Evolutionary conservation across 2,329 filamentous ascomycete genomes (phyloP).

Genomic region (Aspergillus awamori): DNA sequence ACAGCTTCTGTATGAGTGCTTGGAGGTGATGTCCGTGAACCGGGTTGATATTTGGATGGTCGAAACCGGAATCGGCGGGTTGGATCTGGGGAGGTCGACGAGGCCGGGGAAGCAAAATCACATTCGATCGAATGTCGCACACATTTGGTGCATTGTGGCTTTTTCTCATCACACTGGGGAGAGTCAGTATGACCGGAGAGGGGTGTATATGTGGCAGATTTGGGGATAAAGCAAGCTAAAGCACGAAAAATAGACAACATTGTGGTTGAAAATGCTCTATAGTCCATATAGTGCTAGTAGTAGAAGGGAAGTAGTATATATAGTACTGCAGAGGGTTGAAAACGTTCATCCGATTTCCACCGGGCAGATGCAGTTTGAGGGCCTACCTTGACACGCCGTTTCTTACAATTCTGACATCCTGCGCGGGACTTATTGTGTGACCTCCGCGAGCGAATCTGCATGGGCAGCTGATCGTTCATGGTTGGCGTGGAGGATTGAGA

Average conservation of each 20-base stretch:
- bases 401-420: slow-evolving; percentile 40
- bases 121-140: slow-evolving; percentile 32
- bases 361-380: not conserved
- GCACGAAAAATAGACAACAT: slow-evolving; percentile 9
- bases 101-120: slow-evolving; percentile 22
- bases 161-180: slow-evolving; percentile 38
- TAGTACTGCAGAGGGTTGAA: too few species aligned
- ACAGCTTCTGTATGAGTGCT: slow-evolving; percentile 6
- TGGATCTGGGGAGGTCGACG: slow-evolving; percentile 7
- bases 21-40: not conserved
- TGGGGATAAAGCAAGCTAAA: not conserved
- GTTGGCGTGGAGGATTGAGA: not conserved
- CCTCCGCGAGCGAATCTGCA: slow-evolving; percentile 27
- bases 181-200: slow-evolving; percentile 9
- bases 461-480: slow-evolving; percentile 10
- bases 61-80: slow-evolving; percentile 22
- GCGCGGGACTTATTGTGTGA: slow-evolving; percentile 38
- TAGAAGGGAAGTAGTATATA: too few species aligned
- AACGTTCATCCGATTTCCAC: too few species aligned
- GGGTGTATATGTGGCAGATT: not conserved
- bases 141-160: slow-evolving; percentile 36
- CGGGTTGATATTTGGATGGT: slow-evolving; percentile 23
- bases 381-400: slow-evolving; percentile 39
- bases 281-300: too few species aligned
- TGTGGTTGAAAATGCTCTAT: too few species aligned